Percentiles rank a stretch among this genome's conserved stretches.
Conservation (phyloP, 192 early-diverging fungal species). For the Jimgerdemannia flammicorona region DNA sequence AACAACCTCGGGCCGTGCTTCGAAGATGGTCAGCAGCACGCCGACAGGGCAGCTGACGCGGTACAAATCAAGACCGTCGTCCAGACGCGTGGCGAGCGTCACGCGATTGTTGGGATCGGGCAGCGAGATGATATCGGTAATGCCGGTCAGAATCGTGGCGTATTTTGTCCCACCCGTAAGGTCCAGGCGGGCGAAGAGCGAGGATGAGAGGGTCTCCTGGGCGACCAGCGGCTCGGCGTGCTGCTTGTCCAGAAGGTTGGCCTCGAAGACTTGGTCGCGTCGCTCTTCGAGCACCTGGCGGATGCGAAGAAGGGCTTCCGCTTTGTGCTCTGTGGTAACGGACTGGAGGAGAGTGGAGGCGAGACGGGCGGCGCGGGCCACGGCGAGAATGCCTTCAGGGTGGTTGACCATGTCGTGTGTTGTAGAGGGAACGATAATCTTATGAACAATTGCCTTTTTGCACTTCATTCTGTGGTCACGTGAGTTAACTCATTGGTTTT, state of each 20-base stretch:
- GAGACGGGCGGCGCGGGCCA: slow-evolving; percentile 59
- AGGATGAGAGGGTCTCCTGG: slow-evolving; percentile 64
- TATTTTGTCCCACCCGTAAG: slow-evolving; percentile 84
- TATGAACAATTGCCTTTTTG: no score
- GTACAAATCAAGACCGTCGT: slow-evolving; percentile 84
- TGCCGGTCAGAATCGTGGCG: slow-evolving; percentile 80
- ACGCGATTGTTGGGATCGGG: slow-evolving; percentile 83
- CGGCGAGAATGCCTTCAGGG: slow-evolving; percentile 7
- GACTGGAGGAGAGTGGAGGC: slow-evolving; percentile 73
- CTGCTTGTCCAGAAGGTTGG: slow-evolving; percentile 77
- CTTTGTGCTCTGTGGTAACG: slow-evolving; percentile 70
- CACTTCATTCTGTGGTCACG: no score
- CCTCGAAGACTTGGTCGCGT: slow-evolving; percentile 65
- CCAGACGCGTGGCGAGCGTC: slow-evolving; percentile 72
- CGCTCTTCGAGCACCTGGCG: slow-evolving; percentile 59
- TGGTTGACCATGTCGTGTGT: not conserved
- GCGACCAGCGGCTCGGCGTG: slow-evolving; percentile 67
- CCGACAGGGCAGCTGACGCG: slow-evolving; percentile 92
- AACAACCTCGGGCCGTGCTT: slow-evolving; percentile 97
- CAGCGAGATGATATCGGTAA: slow-evolving; percentile 83
- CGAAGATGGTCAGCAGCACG: slow-evolving; percentile 95
- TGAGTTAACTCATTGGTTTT: no score
- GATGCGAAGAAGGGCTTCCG: slow-evolving; percentile 68
- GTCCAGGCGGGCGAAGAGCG: slow-evolving; percentile 88
- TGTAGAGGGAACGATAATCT: no score